Conservation (phyloP, 208 protist genomes). For the Angomonas desouzai region DNA sequence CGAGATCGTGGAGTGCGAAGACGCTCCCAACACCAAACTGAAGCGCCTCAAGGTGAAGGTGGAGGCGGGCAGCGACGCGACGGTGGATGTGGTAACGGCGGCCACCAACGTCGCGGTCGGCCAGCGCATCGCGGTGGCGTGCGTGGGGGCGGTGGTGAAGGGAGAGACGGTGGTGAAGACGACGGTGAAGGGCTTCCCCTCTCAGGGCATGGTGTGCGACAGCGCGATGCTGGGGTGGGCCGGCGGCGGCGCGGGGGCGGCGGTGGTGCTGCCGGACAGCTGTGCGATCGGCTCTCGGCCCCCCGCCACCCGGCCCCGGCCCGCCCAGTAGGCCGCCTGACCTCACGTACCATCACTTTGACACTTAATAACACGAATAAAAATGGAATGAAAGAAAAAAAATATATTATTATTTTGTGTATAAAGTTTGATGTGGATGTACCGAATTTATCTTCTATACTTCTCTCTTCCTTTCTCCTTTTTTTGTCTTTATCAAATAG, state of each 20-base stretch:
- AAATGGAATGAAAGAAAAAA: not conserved
- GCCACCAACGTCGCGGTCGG: constrained; percentile 65
- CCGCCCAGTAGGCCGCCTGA: constrained; percentile 28
- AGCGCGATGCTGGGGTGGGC: constrained; percentile 75
- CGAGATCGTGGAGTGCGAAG: constrained; percentile 39
- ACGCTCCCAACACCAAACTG: constrained; percentile 58
- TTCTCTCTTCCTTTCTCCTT: constrained; percentile 10
- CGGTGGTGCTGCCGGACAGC: constrained; percentile 49
- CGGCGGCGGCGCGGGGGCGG: constrained; percentile 55
- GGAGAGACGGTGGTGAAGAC: constrained; percentile 56
- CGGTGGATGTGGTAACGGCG: constrained; percentile 67
- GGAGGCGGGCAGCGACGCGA: constrained; percentile 21
- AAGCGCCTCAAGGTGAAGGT: constrained; percentile 66
- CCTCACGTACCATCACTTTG: too few species aligned
- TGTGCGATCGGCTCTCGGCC: constrained; percentile 29
- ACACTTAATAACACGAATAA: constrained; percentile 1
- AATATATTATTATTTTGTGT: not conserved
- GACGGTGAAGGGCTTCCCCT: constrained; percentile 62
- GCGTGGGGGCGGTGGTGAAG: constrained; percentile 56
- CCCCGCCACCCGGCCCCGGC: constrained; percentile 36
- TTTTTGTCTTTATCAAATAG: constrained; percentile 15
- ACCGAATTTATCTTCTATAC: constrained; percentile 5
- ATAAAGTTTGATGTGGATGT: too few species aligned
- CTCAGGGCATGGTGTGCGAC: constrained; percentile 78
- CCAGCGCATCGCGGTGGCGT: constrained; percentile 54